Conservation (phyloP, 2,329 filamentous ascomycete genomes). For the Rutstroemia sp. region DNA sequence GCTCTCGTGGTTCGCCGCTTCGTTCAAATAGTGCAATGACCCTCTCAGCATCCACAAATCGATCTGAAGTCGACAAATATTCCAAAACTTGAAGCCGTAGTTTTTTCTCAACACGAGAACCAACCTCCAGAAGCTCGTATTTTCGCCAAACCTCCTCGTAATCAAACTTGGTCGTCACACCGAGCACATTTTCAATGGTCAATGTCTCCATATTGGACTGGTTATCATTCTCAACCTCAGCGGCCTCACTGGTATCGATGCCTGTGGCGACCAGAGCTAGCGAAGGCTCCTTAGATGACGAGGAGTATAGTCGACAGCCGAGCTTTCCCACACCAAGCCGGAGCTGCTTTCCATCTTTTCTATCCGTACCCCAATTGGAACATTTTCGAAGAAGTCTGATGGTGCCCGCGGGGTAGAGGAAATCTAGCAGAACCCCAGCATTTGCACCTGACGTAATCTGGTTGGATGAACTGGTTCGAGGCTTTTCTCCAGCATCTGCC, state of each 20-base stretch:
- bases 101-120: constrained; percentile 13
- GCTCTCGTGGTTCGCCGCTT: constrained; percentile 28
- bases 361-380: constrained; percentile 22
- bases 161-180: constrained; percentile 15
- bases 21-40: constrained; percentile 38
- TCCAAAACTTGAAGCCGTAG: constrained; percentile 26
- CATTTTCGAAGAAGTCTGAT: constrained; percentile 30
- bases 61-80: constrained; percentile 34
- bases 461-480: constrained; percentile 9
- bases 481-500: constrained; percentile 12
- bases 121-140: constrained; percentile 25
- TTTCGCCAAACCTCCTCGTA: constrained; percentile 36
- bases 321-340: constrained; percentile 16
- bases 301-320: constrained; percentile 30
- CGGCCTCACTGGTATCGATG: not conserved
- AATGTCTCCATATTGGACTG: not conserved
- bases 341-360: constrained; percentile 18
- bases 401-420: constrained; percentile 35
- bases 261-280: not conserved
- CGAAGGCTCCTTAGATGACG: constrained; percentile 20
- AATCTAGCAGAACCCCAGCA: constrained; percentile 30
- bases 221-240: not conserved
- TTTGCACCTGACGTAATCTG: constrained; percentile 8
- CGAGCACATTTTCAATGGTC: constrained; percentile 11
- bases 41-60: constrained; percentile 34